Base-by-base conservation (phyloP, 1,139 yeast species). In the Torulaspora globosa region DNA sequence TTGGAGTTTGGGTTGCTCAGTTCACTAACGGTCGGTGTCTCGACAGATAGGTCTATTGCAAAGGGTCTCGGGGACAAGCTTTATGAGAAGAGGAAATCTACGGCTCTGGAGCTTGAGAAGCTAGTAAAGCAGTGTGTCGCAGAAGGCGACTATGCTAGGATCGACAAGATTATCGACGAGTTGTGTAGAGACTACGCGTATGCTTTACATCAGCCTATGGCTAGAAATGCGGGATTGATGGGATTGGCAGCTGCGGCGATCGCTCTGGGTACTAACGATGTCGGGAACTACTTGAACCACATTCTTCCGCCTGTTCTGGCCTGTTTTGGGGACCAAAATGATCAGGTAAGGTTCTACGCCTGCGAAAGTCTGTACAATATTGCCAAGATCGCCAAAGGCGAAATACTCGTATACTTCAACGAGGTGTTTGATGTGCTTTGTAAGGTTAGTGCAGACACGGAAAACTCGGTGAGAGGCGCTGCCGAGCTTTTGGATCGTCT, bases 321-420 rank as follows among this genome's bases (percentile, higher is more conserved):
- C 0, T 92, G 97, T 50, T 94, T 94, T 65, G 90, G 95, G 44
- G 98, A 94, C 60, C 96, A 94, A 49, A 97, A 94, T 62, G 95
- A 97, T 9, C 78, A 96, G 54, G 98, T 94, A 7, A 74, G 99
- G 44, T 94, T 94, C 60, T 94, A 90, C 66, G 97, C 98, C 0
- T 92, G 98, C 69, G 99, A 94, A 63, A 85, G 96, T 36, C 74
- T 94, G 53, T 94, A 94, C 68, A 94, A 94, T 67, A 90, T 94
- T 41, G 96, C 98, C 44, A 94, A 94, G 65, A 95, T 92, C 18
- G 96, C 98, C 4, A 80, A 95, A 57, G 98, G 98, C 15, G 98
- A 94, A 65, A 86, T 92, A 19, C 70, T 94, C 53, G 71, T 85
- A 11, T 92, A 88, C 65, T 92, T 92, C 71, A 94, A 92, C 65